A percentile compares a stretch with the other conserved stretches of the same genome.
These are phyloP conservation scores for Xerocomellus amylosporus DNA, from an alignment of 768 basidiomycete species.

Conservation along the genomic window DNA sequence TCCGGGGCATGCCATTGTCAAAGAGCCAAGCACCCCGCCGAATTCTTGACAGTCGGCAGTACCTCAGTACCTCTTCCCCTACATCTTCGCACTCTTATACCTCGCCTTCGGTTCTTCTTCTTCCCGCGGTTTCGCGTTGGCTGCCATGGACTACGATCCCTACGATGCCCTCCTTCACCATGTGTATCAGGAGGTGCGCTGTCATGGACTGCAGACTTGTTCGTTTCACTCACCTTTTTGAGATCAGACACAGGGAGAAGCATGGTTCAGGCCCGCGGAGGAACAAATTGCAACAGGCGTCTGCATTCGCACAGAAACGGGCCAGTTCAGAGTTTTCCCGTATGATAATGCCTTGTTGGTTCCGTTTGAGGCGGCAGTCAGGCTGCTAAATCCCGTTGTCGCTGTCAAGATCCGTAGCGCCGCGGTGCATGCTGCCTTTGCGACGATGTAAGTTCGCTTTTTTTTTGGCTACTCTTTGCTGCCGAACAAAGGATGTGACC, in stretches of 20 bases:
- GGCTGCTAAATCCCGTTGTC: constrained; percentile 74
- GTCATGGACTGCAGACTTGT: not conserved
- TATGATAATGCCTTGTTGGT: constrained; percentile 73
- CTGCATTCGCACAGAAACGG: constrained; percentile 65
- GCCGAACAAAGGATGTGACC: not conserved
- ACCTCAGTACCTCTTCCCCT: not conserved
- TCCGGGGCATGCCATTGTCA: not conserved
- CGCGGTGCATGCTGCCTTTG: constrained; percentile 76
- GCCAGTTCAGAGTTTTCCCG: constrained; percentile 76
- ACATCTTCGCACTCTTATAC: constrained; percentile 15
- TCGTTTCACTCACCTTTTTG: constrained; percentile 3
- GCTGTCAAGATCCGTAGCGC: constrained; percentile 79
- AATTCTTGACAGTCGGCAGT: not conserved
- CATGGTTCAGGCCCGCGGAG: constrained; percentile 82
- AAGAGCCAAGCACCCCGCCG: not conserved
- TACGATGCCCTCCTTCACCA: constrained; percentile 79
- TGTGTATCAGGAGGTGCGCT: constrained; percentile 69
- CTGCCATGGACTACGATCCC: constrained; percentile 69
- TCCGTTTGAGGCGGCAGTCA: constrained; percentile 77
- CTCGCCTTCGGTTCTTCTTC: not conserved
- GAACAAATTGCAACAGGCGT: constrained; percentile 77
- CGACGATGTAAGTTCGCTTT: constrained; percentile 50
- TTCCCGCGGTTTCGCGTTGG: constrained; percentile 3
- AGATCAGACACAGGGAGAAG: constrained; percentile 71
- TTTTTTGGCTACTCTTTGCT: too few relatives aligned